A percentile compares a stretch with the other conserved stretches of the same genome.
phyloP scores from a whole-genome alignment of 371 early-diverging fungal genomes.

The Syncephalastrum sp. region DNA sequence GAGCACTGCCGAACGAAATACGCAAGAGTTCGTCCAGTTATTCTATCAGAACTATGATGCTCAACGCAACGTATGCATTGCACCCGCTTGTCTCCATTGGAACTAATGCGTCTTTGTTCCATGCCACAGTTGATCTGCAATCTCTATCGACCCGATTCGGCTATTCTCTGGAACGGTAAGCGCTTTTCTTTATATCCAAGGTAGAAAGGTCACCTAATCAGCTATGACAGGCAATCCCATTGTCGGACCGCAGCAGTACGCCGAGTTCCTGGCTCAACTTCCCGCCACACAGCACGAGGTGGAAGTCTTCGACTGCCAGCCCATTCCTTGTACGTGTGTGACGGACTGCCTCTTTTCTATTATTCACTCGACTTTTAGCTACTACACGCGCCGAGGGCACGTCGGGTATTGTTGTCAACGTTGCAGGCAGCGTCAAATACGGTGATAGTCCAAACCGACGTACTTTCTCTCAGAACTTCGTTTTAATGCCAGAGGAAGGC shows the following conservation, averaged over 20 bases:
- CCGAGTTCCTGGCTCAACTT: constrained; percentile 58
- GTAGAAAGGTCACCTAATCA: not conserved
- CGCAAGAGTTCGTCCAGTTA: constrained; percentile 64
- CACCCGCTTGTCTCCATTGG: not conserved
- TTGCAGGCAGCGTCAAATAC: constrained; percentile 62
- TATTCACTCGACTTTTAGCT: constrained; percentile 11
- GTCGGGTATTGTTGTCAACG: constrained; percentile 53
- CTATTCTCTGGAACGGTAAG: constrained; percentile 77
- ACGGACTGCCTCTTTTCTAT: constrained; percentile 1
- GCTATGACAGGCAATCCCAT: constrained; percentile 48
- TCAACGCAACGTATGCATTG: constrained; percentile 54
- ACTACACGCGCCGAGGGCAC: constrained; percentile 46
- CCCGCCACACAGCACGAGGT: constrained; percentile 64
- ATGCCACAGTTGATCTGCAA: constrained; percentile 46
- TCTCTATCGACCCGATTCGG: constrained; percentile 66
- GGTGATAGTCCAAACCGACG: constrained; percentile 51
- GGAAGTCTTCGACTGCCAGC: constrained; percentile 67
- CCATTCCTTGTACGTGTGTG: constrained; percentile 43
- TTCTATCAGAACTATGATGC: constrained; percentile 66
- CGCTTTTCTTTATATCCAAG: not conserved
- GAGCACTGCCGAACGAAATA: constrained; percentile 33
- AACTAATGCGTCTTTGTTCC: not conserved
- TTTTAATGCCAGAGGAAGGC: constrained; percentile 60
- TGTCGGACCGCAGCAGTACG: constrained; percentile 54
- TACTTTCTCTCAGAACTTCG: constrained; percentile 67